phyloP scores from a whole-genome alignment of 805 yeast species.

The Yarrowia sp. region DNA sequence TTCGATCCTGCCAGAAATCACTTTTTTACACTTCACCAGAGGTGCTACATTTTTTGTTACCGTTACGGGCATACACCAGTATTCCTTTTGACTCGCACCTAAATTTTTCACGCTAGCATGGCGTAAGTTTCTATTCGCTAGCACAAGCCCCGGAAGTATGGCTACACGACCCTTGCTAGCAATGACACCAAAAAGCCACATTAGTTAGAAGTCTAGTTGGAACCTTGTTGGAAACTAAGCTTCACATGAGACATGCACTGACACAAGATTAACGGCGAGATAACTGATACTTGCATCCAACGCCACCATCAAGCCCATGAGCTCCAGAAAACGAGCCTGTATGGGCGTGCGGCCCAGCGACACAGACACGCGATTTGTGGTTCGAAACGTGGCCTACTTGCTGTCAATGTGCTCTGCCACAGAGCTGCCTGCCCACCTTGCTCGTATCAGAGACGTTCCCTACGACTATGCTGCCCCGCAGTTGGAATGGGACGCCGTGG shows the following conservation, averaged over 20 bases:
- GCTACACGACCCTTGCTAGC: too few relatives aligned
- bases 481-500: not conserved
- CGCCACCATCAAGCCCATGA: not conserved
- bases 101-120: too few relatives aligned
- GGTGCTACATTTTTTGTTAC: too few relatives aligned
- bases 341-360: not conserved
- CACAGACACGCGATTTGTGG: not conserved
- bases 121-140: too few relatives aligned
- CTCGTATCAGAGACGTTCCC: not conserved
- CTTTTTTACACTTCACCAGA: not conserved
- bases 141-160: too few relatives aligned
- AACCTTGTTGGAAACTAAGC: not conserved
- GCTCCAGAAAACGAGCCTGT: not conserved
- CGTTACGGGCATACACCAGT: too few relatives aligned
- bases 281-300: not conserved
- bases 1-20: slow-evolving; percentile 82
- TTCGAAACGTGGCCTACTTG: not conserved
- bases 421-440: not conserved
- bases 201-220: too few relatives aligned
- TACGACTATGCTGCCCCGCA: slow-evolving; percentile 23
- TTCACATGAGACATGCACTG: not conserved
- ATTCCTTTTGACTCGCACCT: too few relatives aligned
- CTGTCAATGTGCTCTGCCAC: not conserved
- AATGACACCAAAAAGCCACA: too few relatives aligned
- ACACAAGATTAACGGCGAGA: not conserved